Evolutionary conservation across 148 eudicot species (phyloP).

Genomic region (Arbutus unedo): DNA sequence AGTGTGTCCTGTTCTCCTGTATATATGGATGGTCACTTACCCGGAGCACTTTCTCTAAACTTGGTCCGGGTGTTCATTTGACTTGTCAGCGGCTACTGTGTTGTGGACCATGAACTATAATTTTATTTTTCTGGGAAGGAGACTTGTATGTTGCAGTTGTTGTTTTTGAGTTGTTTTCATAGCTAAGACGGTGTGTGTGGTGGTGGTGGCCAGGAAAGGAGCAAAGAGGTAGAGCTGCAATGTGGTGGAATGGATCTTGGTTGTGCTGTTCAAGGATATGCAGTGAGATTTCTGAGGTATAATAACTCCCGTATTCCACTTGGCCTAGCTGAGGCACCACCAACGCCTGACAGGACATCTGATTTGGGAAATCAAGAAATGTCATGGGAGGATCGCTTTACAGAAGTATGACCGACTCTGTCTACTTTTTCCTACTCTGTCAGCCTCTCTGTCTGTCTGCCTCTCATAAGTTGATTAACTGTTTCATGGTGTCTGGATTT

Average conservation of each 20-base stretch:
- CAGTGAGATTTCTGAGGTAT: slow-evolving; percentile 61
- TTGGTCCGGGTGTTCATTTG: not conserved
- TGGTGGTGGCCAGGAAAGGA: slow-evolving; percentile 34
- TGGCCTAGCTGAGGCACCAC: slow-evolving; percentile 42
- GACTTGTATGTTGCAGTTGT: not conserved
- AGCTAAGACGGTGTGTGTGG: slow-evolving; percentile 1
- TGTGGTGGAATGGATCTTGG: slow-evolving; percentile 25
- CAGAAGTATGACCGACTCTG: slow-evolving; percentile 53
- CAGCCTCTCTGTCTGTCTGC: not conserved
- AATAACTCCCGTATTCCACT: slow-evolving; percentile 30
- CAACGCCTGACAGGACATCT: slow-evolving; percentile 39
- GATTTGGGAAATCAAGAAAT: slow-evolving; percentile 36
- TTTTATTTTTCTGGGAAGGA: slow-evolving; percentile 4
- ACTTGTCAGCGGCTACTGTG: not conserved
- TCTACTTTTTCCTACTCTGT: not conserved
- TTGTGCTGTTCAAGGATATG: slow-evolving; percentile 56
- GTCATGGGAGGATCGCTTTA: slow-evolving; percentile 56
- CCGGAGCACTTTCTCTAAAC: not conserved
- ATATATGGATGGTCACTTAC: not conserved
- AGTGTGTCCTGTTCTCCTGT: not conserved
- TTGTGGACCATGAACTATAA: not conserved
- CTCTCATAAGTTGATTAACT: not conserved
- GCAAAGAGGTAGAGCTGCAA: slow-evolving; percentile 42
- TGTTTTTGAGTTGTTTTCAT: not conserved
- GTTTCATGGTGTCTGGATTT: slow-evolving; percentile 10